These are phyloP conservation scores for Phytopythium aichiense DNA, from an alignment of 352 stramenopile species.

Conservation along the genomic window DNA sequence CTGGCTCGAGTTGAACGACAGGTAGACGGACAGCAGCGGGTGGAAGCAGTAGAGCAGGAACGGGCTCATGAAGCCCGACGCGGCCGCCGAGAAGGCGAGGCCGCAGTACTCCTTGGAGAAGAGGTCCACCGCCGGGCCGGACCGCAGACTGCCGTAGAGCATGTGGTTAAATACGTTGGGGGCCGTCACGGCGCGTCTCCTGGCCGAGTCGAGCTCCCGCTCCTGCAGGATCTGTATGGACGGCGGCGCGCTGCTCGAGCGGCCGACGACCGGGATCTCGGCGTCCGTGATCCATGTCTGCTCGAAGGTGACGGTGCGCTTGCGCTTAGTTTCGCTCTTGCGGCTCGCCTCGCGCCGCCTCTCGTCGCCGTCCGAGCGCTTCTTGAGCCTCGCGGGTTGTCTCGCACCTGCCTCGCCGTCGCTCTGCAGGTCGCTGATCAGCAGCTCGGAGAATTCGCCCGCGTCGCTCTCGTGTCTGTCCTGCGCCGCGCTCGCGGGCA, in stretches of 20 bases:
- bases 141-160: conserved; percentile 62
- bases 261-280: conserved; percentile 50
- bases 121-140: conserved; percentile 45
- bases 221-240: conserved; percentile 69
- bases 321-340: conserved; percentile 23
- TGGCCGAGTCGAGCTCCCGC: conserved; percentile 20
- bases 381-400: conserved; percentile 9
- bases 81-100: conserved; percentile 49
- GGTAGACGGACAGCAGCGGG: conserved; percentile 54
- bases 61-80: conserved; percentile 58
- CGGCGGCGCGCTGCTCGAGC: conserved; percentile 55
- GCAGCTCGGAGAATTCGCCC: conserved; percentile 10
- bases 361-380: conserved; percentile 8
- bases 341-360: conserved; percentile 10
- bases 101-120: conserved; percentile 64
- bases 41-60: conserved; percentile 63
- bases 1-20: conserved; percentile 45
- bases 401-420: conserved; percentile 16
- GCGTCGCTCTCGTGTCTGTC: conserved; percentile 22
- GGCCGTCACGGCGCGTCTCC: conserved; percentile 44
- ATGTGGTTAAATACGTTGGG: conserved; percentile 70
- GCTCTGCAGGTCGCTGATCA: conserved; percentile 17
- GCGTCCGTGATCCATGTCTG: conserved; percentile 30
- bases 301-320: conserved; percentile 59
- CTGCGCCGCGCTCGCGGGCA: conserved; percentile 10